These are phyloP conservation scores for Drosera capensis DNA, from an alignment of 148 eudicot species.

Conservation along the genomic window DNA sequence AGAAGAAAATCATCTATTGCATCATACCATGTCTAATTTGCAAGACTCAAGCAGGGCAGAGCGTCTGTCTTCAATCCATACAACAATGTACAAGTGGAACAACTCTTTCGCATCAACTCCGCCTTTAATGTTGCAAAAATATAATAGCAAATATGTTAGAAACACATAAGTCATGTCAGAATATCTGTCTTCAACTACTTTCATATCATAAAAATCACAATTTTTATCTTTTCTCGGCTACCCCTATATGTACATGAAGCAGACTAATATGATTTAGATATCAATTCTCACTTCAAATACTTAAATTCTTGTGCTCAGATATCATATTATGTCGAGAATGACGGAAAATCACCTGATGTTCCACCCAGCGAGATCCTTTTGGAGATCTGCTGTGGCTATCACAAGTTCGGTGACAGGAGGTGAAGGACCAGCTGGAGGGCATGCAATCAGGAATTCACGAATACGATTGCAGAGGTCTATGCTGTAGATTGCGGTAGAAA, in stretches of 20 bases:
- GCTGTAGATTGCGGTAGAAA: conserved; percentile 75
- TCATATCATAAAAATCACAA: not conserved
- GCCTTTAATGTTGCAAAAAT: conserved; percentile 63
- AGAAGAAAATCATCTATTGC: too few species aligned
- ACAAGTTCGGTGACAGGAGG: conserved; percentile 81
- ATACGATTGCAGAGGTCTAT: conserved; percentile 64
- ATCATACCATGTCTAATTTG: conserved; percentile 72
- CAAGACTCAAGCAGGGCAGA: conserved; percentile 74
- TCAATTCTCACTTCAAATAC: too few species aligned
- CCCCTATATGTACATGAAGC: too few species aligned
- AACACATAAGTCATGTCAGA: not conserved
- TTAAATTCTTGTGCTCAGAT: too few species aligned
- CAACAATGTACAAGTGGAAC: conserved; percentile 78
- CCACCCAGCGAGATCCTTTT: conserved; percentile 72
- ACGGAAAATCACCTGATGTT: conserved; percentile 40
- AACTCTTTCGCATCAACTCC: conserved; percentile 91
- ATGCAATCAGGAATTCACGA: conserved; percentile 69
- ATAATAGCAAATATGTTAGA: conserved; percentile 7
- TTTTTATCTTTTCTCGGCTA: too few species aligned
- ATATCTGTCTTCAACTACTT: not conserved
- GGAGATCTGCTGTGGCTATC: conserved; percentile 82
- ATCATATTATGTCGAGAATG: not conserved
- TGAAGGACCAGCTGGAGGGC: conserved; percentile 77
- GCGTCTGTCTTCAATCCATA: conserved; percentile 91
- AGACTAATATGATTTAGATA: too few species aligned